Base-by-base conservation (phyloP, 768 basidiomycete genomes). In the Leccinellum albellum region DNA sequence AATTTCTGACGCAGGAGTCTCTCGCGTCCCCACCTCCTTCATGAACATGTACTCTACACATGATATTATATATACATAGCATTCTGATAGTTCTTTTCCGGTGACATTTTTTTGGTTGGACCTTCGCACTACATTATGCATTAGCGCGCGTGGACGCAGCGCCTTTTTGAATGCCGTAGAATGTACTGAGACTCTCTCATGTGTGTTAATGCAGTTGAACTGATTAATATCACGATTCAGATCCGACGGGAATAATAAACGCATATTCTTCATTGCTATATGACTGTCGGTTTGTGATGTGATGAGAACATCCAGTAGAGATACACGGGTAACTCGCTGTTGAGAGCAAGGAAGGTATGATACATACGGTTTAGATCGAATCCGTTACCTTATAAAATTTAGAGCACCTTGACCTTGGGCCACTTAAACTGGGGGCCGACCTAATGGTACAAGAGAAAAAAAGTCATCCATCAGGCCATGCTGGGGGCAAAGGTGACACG, bases 11-110 rank as follows among this genome's bases (percentile, higher is more conserved):
- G 49, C 66, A 85, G 83, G 83, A 85, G 71, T 84, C 84, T n/a
- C 75, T 85, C 33, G 83, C 84, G 53, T 84, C 84, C n/a, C 83
- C 84, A n/a, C 82, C 83, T n/a, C 81, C 83, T 26, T 78, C 76
- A 66, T 79, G 68, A 79, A 28, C 50, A 20, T 65, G 59, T 70
- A 70, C 51, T 62, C 57, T 71, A 71, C 44, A 33, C 60, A 40
- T 44, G 53, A 46, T 61, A 59, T 59, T 58, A 61, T 70, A 64
- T 60, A 56, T 47, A 50, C 59, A 37, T 61, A 67, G 31, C 55
- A 54, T 51, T 21, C 31, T 57, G 56, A 52, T 67, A 65, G 56
- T 71, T 23, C 56, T 59, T 44, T 20, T 51, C 57, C 9, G 13
- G n/a, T 37, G 52, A 51, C 32, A 35, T 46, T 51, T 51, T 49